Conservation (phyloP, 441 rosid genomes). For the Capsella rubella region DNA sequence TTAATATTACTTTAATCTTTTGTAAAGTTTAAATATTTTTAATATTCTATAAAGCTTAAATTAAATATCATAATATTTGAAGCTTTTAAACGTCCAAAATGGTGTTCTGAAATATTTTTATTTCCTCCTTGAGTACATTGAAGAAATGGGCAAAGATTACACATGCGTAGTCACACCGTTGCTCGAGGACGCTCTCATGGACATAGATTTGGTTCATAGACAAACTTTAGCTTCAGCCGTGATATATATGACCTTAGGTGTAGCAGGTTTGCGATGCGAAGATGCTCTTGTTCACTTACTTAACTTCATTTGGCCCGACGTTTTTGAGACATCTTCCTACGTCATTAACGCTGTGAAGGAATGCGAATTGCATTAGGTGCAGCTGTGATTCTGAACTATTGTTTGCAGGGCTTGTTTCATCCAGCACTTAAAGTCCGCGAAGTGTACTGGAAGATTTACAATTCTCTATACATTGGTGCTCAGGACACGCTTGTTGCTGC, state of each 20-base stretch:
- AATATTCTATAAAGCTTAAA: too few species aligned
- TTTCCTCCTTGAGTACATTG: conserved; percentile 94
- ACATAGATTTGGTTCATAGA: conserved; percentile 94
- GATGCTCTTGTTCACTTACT: conserved; percentile 97
- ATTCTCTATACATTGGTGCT: conserved; percentile 87
- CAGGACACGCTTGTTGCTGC: conserved; percentile 99
- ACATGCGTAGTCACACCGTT: conserved; percentile 97
- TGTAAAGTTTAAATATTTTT: too few species aligned
- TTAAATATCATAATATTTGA: too few species aligned
- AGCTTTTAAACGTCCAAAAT: conserved; percentile 75
- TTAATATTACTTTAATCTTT: too few species aligned
- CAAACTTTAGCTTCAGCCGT: conserved; percentile 98
- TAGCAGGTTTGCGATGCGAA: conserved; percentile 99
- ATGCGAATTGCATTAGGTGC: conserved; percentile 95
- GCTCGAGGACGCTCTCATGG: conserved; percentile 98
- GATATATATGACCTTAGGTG: conserved; percentile 97
- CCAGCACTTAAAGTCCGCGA: conserved; percentile 97
- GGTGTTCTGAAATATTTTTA: conserved; percentile 96
- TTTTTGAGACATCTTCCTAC: conserved; percentile 98
- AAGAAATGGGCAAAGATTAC: conserved; percentile 98
- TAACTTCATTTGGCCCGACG: conserved; percentile 97
- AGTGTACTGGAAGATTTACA: conserved; percentile 99
- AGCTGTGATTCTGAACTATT: conserved; percentile 83
- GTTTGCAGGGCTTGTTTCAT: conserved; percentile 96
- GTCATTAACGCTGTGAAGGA: conserved; percentile 95